A percentile compares a stretch with the other conserved stretches of the same genome.
These are phyloP conservation scores for Leccinum fuscescens DNA, from an alignment of 1,284 basidiomycete genomes.

Conservation along the genomic window DNA sequence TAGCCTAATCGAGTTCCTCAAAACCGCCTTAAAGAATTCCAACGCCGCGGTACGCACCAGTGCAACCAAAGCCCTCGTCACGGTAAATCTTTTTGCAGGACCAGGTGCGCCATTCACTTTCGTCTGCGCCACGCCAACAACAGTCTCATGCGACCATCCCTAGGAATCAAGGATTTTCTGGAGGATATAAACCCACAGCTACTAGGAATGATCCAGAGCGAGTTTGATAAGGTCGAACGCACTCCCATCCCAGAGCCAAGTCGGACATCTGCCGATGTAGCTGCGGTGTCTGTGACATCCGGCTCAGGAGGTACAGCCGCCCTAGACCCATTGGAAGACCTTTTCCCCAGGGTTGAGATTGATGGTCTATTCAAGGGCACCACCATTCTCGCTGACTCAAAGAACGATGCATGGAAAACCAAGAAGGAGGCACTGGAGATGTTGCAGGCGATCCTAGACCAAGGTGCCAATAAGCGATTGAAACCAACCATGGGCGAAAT, in stretches of 20 bases:
- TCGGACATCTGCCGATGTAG: conserved; percentile 73
- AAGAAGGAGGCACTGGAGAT: conserved; percentile 94
- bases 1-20: conserved; percentile 88
- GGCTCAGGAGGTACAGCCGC: conserved; percentile 41
- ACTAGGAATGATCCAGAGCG: conserved; percentile 84
- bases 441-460: conserved; percentile 81
- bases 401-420: conserved; percentile 95
- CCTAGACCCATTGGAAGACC: conserved; percentile 82
- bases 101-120: conserved; percentile 55
- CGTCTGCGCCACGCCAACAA: not conserved
- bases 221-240: conserved; percentile 93
- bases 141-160: conserved; percentile 2
- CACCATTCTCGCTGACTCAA: conserved; percentile 76
- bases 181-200: conserved; percentile 95
- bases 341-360: conserved; percentile 94
- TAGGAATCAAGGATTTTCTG: conserved; percentile 88
- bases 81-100: conserved; percentile 90
- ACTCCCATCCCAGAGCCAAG: conserved; percentile 79
- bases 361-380: conserved; percentile 87
- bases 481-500: conserved; percentile 94
- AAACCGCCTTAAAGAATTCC: conserved; percentile 85
- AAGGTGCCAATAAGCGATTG: conserved; percentile 88
- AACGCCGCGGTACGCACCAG: conserved; percentile 93
- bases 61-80: conserved; percentile 93
- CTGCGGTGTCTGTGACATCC: conserved; percentile 43